A percentile compares a stretch with the other conserved stretches of the same genome.
phyloP scores from a whole-genome alignment of 768 basidiomycete species.

The Auricularia auricula-judae region DNA sequence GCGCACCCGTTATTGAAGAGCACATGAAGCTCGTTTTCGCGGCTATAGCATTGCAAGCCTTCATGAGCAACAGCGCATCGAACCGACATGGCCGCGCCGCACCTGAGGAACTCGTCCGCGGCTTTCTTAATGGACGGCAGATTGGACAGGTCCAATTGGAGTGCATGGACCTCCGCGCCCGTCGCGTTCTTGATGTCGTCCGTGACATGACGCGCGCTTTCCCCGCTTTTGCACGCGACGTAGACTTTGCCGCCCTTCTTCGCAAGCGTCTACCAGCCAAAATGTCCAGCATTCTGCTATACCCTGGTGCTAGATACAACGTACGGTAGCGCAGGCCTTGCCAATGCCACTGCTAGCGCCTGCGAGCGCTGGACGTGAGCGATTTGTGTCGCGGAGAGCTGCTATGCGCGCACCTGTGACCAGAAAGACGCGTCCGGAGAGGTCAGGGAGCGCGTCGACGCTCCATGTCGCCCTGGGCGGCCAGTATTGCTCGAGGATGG shows the following conservation, averaged over 20 bases:
- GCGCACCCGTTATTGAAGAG: slow-evolving; percentile 40
- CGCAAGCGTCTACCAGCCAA: neutral
- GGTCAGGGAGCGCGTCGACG: neutral
- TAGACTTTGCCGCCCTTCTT: neutral
- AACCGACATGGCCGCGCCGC: neutral
- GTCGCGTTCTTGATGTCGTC: neutral
- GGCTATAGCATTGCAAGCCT: slow-evolving; percentile 16
- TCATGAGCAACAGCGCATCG: neutral
- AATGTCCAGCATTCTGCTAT: neutral
- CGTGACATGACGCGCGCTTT: neutral
- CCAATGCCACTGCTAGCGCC: neutral
- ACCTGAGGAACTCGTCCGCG: neutral
- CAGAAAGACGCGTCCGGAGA: neutral
- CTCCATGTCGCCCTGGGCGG: slow-evolving; percentile 2
- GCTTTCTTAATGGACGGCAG: neutral
- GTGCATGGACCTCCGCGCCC: neutral
- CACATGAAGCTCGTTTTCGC: slow-evolving; percentile 34
- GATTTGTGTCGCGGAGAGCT: neutral
- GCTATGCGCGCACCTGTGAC: neutral
- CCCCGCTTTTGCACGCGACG: neutral
- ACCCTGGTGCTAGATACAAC: neutral
- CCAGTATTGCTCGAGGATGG: neutral
- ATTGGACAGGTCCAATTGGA: neutral
- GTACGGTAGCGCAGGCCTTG: neutral
- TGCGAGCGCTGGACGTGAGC: neutral